Percentiles rank a stretch among this genome's conserved stretches.
These are phyloP conservation scores for Croton laevigatus DNA, from an alignment of 441 rosid genomes.

Conservation along the genomic window DNA sequence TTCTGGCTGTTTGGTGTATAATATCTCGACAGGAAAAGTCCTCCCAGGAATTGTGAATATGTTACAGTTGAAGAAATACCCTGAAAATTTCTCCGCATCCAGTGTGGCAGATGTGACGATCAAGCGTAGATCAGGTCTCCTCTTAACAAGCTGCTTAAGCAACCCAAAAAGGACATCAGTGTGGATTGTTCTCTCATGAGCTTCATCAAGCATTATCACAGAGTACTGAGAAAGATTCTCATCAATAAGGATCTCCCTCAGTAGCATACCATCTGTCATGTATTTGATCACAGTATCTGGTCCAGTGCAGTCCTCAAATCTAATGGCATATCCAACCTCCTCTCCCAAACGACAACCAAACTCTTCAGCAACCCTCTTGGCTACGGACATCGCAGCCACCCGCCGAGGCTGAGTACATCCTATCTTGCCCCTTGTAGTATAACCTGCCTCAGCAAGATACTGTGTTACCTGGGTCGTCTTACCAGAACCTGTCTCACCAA, in stretches of 20 bases:
- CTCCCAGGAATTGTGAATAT: conserved; percentile 89
- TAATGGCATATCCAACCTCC: conserved; percentile 81
- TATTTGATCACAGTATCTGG: conserved; percentile 87
- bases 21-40: conserved; percentile 82
- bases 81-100: conserved; percentile 87
- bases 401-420: conserved; percentile 93
- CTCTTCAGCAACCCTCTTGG: conserved; percentile 89
- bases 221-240: conserved; percentile 73
- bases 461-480: conserved; percentile 87
- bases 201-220: conserved; percentile 83
- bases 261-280: conserved; percentile 95
- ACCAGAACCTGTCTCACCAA: conserved; percentile 92
- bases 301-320: conserved; percentile 90
- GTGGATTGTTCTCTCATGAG: conserved; percentile 88
- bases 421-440: conserved; percentile 75
- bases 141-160: conserved; percentile 66
- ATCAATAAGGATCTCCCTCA: conserved; percentile 70
- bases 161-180: conserved; percentile 88
- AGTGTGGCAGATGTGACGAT: conserved; percentile 88
- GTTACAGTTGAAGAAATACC: conserved; percentile 77
- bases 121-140: conserved; percentile 72
- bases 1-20: conserved; percentile 78
- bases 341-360: conserved; percentile 84
- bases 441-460: conserved; percentile 81
- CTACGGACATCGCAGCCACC: conserved; percentile 88